A percentile compares a stretch with the other conserved stretches of the same genome.
Evolutionary conservation across 805 yeast species (phyloP).

Genomic region (Starmerella roubikii): DNA sequence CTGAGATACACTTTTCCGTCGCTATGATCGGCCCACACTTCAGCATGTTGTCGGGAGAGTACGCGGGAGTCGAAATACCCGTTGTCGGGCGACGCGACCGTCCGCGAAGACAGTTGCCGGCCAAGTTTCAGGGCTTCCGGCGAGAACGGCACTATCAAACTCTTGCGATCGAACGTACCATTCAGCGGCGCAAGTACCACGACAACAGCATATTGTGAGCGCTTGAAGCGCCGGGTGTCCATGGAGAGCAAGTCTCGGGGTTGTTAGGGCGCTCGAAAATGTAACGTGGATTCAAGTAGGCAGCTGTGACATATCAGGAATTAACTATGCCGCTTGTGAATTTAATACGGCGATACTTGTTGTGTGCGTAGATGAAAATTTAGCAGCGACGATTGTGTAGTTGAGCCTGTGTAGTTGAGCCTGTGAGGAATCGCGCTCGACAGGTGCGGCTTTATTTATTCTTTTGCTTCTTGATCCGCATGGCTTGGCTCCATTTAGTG

Average conservation of each 20-base stretch:
- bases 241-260: too few relatives aligned
- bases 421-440: too few relatives aligned
- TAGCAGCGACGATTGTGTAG: too few relatives aligned
- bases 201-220: slow-evolving; percentile 31
- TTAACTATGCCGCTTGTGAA: too few relatives aligned
- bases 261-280: slow-evolving; percentile 6
- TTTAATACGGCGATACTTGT: too few relatives aligned
- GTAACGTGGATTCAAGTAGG: neutral
- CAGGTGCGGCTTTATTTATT: too few relatives aligned
- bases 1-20: slow-evolving; percentile 57
- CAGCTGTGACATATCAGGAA: too few relatives aligned
- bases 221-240: slow-evolving; percentile 12
- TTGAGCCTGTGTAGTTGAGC: too few relatives aligned
- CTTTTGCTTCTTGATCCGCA: too few relatives aligned
- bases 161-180: slow-evolving; percentile 68
- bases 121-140: slow-evolving; percentile 85
- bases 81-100: slow-evolving; percentile 50
- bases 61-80: slow-evolving; percentile 94
- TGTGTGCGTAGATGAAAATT: too few relatives aligned
- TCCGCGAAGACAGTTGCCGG: slow-evolving; percentile 52
- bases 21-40: slow-evolving; percentile 55
- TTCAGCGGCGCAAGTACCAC: slow-evolving; percentile 67
- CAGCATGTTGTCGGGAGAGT: slow-evolving; percentile 86
- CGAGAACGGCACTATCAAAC: slow-evolving; percentile 58
- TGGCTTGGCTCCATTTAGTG: too few relatives aligned